These are phyloP conservation scores for Coemansia sp. DNA, from an alignment of 192 early-diverging fungal genomes.

Conservation along the genomic window DNA sequence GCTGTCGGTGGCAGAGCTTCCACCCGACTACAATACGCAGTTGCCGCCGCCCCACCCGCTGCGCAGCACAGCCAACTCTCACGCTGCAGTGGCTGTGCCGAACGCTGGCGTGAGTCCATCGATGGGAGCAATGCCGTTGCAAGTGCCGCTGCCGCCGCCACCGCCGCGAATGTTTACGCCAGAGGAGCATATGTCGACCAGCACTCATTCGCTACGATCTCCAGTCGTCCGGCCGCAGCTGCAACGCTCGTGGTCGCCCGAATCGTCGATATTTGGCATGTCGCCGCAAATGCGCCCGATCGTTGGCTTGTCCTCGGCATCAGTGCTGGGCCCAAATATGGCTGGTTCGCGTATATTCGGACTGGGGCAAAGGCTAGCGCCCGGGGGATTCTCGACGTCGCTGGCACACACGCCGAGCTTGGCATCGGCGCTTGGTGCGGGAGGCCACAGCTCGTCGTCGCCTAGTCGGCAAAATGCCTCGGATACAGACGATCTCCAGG, in stretches of 20 bases:
- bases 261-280: slow-evolving; percentile 5
- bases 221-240: neutral
- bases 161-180: slow-evolving; percentile 45
- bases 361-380: slow-evolving; percentile 8
- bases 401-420: slow-evolving; percentile 8
- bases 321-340: slow-evolving; percentile 24
- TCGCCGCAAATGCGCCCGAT: slow-evolving; percentile 46
- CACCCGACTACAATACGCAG: slow-evolving; percentile 56
- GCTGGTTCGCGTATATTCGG: slow-evolving; percentile 19
- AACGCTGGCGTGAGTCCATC: slow-evolving; percentile 34
- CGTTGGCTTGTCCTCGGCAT: slow-evolving; percentile 29
- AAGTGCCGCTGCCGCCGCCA: too few relatives aligned
- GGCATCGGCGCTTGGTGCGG: neutral
- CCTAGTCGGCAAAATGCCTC: slow-evolving; percentile 5
- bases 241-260: slow-evolving; percentile 33
- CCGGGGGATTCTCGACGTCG: slow-evolving; percentile 4
- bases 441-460: neutral
- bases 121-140: slow-evolving; percentile 6
- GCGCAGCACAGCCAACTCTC: slow-evolving; percentile 35
- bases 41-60: slow-evolving; percentile 50
- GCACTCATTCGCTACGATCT: neutral
- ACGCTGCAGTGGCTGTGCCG: slow-evolving; percentile 12
- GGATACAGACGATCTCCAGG: slow-evolving; percentile 34
- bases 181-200: slow-evolving; percentile 23
- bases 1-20: slow-evolving; percentile 22